phyloP scores from a whole-genome alignment of 768 basidiomycete species.

The Glaciozyma martinii region DNA sequence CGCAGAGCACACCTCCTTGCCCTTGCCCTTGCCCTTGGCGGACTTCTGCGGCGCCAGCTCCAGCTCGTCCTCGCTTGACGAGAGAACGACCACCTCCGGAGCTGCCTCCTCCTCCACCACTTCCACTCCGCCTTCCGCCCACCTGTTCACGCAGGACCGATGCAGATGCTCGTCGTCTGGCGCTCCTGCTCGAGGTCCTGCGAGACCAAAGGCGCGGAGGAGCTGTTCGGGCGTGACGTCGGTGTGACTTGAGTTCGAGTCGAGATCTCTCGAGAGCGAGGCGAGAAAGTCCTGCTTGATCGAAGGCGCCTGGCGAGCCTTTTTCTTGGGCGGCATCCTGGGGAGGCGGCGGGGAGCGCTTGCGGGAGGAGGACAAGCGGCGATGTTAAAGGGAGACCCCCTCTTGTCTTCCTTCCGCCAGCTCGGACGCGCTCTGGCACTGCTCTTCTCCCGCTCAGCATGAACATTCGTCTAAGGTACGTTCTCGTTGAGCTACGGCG shows the following conservation, averaged over 20 bases:
- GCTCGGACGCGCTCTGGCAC: not conserved
- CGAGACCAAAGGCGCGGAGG: conserved; percentile 18
- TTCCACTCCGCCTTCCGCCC: not conserved
- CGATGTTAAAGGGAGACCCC: not conserved
- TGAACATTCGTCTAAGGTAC: not conserved
- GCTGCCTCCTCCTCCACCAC: not conserved
- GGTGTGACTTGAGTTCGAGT: not conserved
- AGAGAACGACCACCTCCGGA: conserved; percentile 8
- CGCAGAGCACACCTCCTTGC: conserved; percentile 13
- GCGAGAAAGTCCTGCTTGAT: conserved; percentile 7
- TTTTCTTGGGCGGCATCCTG: conserved; percentile 7
- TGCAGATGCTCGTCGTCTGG: not conserved
- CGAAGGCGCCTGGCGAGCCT: not conserved
- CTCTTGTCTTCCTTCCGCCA: not conserved
- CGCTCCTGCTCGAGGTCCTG: not conserved
- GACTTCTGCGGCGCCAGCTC: not conserved
- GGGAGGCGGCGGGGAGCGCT: not conserved
- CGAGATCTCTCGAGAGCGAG: not conserved
- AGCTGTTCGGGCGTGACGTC: conserved; percentile 7
- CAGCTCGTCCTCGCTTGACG: not conserved
- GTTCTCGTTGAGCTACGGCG: not conserved
- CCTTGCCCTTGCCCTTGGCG: conserved; percentile 12
- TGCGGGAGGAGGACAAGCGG: not conserved
- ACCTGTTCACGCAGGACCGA: conserved; percentile 1
- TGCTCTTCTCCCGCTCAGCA: not conserved